Evolutionary conservation across 2,329 filamentous ascomycete genomes (phyloP), one percentile per base, ranked within the genome.

Genomic region (Neonectria coccinea): DNA sequence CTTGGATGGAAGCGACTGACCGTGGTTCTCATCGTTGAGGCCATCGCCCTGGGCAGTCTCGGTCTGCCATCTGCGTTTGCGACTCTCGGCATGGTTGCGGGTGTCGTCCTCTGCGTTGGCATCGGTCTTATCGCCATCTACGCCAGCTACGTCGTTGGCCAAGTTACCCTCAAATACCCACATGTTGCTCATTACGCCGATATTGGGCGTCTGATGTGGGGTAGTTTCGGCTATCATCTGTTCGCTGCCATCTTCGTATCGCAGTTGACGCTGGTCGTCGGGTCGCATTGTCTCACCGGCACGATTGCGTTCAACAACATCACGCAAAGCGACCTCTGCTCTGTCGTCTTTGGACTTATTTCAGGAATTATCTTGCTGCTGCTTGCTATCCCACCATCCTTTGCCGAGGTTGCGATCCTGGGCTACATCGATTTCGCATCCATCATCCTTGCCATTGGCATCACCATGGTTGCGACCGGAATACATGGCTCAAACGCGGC

Each of bases 241-340:
- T 51, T 51, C 11, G 31, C 27, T n/a, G 48, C 18, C n/a, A 51
- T 51, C n/a, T 51, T 51, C 14, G 31, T 51, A 11, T 51, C 48
- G 3, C 48, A 51, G 48, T 51, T 51, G 29, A 51, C 48, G 29
- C 48, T 51, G 27, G 48, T 51, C 9, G 48, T 51, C 3, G 48
- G 48, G 5, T 51, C 48, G 29, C 48, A 51, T 11, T 51, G 48
- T 31, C 48, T 51, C 27, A 51, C 48, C 2, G 48, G 48, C 10
- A 51, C 27, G n/a, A 51, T 51, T 31, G 48, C 48, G 10, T 51
- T 51, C n/a, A 51, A 51, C 27, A 51, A 51, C n/a, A 51, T 51
- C 27, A 51, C 48, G 5, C 48, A 36, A 22, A 51, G 48, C 11
- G 48, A 36, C 11, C 16, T 51, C 31, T 51, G 48, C n/a, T 51